Evolutionary conservation across 345 rosid species (phyloP).

Genomic region (Acer yangbiense): DNA sequence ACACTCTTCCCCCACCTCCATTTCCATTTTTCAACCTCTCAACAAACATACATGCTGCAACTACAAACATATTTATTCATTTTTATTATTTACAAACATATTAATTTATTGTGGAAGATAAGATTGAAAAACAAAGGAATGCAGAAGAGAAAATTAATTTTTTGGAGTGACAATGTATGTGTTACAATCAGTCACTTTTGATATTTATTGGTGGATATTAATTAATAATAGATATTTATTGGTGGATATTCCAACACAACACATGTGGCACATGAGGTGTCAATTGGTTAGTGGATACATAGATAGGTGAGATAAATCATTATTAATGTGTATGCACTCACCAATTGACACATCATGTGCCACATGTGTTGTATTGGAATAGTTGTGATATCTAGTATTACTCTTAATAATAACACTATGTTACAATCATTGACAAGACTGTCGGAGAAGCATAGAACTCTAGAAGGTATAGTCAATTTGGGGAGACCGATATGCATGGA

Average conservation of each 20-base stretch:
- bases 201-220: neutral
- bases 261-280: no score
- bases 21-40: neutral
- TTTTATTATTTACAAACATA: neutral
- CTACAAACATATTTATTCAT: neutral
- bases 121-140: neutral
- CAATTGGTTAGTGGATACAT: no score
- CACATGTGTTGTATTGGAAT: no score
- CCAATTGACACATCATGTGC: no score
- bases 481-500: neutral
- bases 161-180: neutral
- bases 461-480: neutral
- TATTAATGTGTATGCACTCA: no score
- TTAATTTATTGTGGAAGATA: neutral
- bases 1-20: constrained; percentile 14
- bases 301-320: no score
- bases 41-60: neutral
- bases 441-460: no score
- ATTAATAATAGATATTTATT: no score
- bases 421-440: neutral
- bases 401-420: neutral
- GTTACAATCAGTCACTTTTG: neutral
- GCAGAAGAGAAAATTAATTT: neutral
- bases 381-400: no score
- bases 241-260: no score